Evolutionary conservation across 1,139 yeast species (phyloP).

Genomic region (Eremothecium cymbalariae): DNA sequence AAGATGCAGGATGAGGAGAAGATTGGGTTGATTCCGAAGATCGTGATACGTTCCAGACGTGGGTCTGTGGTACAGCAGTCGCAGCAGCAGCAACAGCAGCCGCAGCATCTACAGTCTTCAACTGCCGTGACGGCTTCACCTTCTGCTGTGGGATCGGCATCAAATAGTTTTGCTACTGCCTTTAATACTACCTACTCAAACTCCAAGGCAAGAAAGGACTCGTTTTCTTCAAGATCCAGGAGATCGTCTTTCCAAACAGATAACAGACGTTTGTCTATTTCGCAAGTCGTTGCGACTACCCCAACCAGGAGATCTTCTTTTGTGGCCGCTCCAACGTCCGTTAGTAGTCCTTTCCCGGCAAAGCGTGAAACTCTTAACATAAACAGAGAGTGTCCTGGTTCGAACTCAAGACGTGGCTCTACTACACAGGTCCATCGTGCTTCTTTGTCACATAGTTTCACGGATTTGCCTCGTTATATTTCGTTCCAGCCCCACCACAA

Average conservation of each 20-base stretch:
- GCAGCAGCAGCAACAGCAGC: constrained; percentile 9
- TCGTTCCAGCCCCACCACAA: constrained; percentile 4
- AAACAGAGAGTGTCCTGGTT: constrained; percentile 6
- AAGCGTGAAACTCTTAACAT: constrained; percentile 12
- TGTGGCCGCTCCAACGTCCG: constrained; percentile 20
- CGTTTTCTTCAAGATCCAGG: constrained; percentile 28
- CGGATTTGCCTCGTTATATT: constrained; percentile 2
- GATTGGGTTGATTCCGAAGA: constrained; percentile 30
- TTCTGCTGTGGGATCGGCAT: constrained; percentile 1
- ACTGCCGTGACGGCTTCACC: constrained; percentile 9
- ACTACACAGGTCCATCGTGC: constrained; percentile 4
- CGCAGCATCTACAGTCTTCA: too few species aligned
- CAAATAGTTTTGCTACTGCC: constrained; percentile 16
- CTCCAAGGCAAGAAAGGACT: constrained; percentile 29
- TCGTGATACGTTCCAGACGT: constrained; percentile 30
- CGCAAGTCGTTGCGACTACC: constrained; percentile 8
- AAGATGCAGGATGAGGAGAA: constrained; percentile 25
- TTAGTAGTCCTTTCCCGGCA: constrained; percentile 1
- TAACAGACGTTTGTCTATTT: constrained; percentile 1
- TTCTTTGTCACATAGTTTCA: constrained; percentile 2
- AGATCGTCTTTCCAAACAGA: constrained; percentile 26
- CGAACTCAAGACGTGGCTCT: constrained; percentile 15
- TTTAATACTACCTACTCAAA: constrained; percentile 21
- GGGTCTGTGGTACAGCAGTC: constrained; percentile 21
- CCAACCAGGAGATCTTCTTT: constrained; percentile 29